Base-by-base conservation (phyloP, 2,329 filamentous ascomycete species). In the Talaromyces sp. region DNA sequence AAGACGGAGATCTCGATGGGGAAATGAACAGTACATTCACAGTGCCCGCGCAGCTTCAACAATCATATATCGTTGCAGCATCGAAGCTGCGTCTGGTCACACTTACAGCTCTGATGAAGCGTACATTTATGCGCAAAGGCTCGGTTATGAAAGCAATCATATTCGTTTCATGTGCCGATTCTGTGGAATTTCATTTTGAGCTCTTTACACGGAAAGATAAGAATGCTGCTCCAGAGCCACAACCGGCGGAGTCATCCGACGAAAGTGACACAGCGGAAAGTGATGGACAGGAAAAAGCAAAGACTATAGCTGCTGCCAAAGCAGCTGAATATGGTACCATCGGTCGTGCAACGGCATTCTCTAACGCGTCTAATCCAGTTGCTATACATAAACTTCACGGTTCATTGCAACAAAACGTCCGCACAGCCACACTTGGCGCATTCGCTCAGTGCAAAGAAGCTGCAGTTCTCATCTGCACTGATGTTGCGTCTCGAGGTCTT, bases 121-220 rank as follows among this genome's bases (percentile, higher is more conserved):
- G 92, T 19, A 89, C 93, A 0, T 98, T 99, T 77, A 89, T 92
- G 65, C 86, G 93, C 19, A 91, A 91, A 76, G 94, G 93, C 0
- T 92, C 92, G 1, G 91, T 96, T 19, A 97, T 96, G 91, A 98
- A 99, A 78, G 91, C 91, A 25, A 97, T 99, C 67, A 85, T 99
- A 40, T 99, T 99, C 80, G 91, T 99, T 58, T 97, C 94, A 11
- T 99, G 95, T 73, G 93, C 95, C 22, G 95, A 99, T 76, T 95
- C 92, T 1, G 95, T 98, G 66, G 93, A 99, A 75, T 99, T 97
- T 72, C 94, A 98, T 76, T 98, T 93, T 75, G 91, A 96, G 67
- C 81, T 97, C 2, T 86, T 99, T 65, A 89, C 83, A 6, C 80
- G 78, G 19, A 70, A 70, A 13, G 70, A 75, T 38, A 68, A 75